Base-by-base conservation (phyloP, 225 moss, liverwort and hornwort species). In the Marchantia paleacea region DNA sequence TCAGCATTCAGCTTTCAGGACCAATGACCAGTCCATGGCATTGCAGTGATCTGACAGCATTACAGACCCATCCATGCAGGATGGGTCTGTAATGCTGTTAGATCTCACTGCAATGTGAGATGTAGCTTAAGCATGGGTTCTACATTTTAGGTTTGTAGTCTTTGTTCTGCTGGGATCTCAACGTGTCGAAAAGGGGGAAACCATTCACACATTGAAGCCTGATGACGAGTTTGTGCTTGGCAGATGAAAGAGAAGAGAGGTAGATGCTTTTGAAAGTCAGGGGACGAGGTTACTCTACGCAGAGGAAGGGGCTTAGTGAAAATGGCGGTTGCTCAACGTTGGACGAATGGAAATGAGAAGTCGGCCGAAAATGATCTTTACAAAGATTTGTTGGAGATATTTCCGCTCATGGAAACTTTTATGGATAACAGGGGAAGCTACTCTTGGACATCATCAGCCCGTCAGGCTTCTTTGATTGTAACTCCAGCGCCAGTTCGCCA, bases 321-420 rank as follows among this genome's bases (percentile, higher is more conserved):
- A 78, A 78, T 78, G 78, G 78, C 64, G 78, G 65, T 65, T 51
- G 49, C 64, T 15, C 78, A 66, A 6, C 49, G 25, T 31, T 65
- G 78, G 64, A 66, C 24, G 64, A 67, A 67, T 52, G 67, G 78
- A 20, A 52, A 61, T 78, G 64, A 66, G 12, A 77, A 57, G 47
- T 60, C 61, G 48, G 16, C 57, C 47, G 64, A 65, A 7, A 66
- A 52, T 67, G 65, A 78, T 25, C 52, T 78, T 6, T 65, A 65
- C 65, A 78, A 78, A 29, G 78, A 78, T 67, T 65, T 78, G 25
- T 52, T 50, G 65, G 78, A 78, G 66, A 78, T 78, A 50, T 48
- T 78, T 66, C 65, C 78, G 10, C 78, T 78, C 16, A 78, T 78
- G 78, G 78, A 78, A 30, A 78, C 78, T 13, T 78, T 78, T 53